These are phyloP conservation scores for Blastocystis sp. DNA, from an alignment of 352 stramenopile genomes.

Conservation along the genomic window DNA sequence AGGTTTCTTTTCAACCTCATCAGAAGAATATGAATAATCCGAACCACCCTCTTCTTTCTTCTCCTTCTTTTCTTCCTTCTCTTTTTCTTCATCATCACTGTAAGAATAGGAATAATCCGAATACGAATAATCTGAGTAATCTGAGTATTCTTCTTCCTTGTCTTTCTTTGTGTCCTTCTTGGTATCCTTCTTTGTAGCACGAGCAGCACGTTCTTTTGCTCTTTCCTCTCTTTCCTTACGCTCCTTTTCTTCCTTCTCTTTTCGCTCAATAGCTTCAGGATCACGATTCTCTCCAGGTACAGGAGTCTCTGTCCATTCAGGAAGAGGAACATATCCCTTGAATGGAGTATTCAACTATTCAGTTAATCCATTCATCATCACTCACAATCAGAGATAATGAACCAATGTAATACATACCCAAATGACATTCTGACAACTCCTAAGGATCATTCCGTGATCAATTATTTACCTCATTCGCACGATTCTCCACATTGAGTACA, in stretches of 20 bases:
- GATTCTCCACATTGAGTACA: neutral
- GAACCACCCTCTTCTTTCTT: neutral
- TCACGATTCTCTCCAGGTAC: neutral
- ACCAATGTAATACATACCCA: constrained; percentile 4
- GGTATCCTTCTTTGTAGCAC: neutral
- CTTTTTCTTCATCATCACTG: neutral
- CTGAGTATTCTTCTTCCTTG: neutral
- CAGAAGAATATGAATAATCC: no score
- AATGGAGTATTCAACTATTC: neutral
- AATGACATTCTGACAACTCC: constrained; percentile 29
- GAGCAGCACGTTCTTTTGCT: neutral
- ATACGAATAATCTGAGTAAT: constrained; percentile 37
- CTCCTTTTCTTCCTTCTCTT: neutral
- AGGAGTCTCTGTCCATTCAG: constrained; percentile 33
- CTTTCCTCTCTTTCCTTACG: neutral
- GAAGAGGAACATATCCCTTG: constrained; percentile 2
- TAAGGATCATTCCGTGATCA: neutral
- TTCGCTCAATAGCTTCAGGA: constrained; percentile 18
- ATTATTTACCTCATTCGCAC: constrained; percentile 2
- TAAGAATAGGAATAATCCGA: constrained; percentile 55
- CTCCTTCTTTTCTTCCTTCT: neutral
- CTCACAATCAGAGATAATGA: constrained; percentile 7
- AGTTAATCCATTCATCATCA: neutral
- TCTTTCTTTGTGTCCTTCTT: neutral
- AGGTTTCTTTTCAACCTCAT: neutral